Base-by-base conservation (phyloP, 495 filamentous ascomycete species). In the Entonaema liquescens region DNA sequence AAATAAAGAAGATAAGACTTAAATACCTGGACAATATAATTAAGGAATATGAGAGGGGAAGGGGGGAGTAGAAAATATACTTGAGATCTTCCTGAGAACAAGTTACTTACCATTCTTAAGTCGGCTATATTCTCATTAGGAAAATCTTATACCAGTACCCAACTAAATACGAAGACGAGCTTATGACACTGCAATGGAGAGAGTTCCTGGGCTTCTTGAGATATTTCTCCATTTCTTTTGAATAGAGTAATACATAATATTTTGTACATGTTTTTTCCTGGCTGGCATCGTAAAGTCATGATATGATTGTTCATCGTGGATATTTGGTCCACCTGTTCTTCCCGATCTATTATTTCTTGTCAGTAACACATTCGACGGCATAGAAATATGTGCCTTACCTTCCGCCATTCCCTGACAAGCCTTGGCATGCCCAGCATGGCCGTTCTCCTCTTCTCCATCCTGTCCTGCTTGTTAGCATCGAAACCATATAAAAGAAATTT, bases 361-460 rank as follows among this genome's bases (percentile, higher is more conserved):
- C 15, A 76, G 67, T 25, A 58, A 60, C 65, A 38, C 44, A 40
- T 38, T 33, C 25, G 15, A 59, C 17, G 6, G 44, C n/a, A 59
- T 40, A 44, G 11, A 5, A 53, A 47, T 57, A 13, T 21, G 58
- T 59, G 40, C 83, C 87, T 78, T 79, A 95, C 93, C 90, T 93
- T 89, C 83, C 97, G 95, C 96, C 95, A 99, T 80, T 90, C 83
- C 79, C 91, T 84, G 72, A 99, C 89, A 83, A 97, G 87, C 74
- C 89, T 85, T 68, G 94, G 93, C 95, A 99, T 99, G 63, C 88
- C 89, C 83, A 92, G 77, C 94, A 99, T 98, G 58, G 95, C 95
- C 80, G 92, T 85, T 85, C 89, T 91, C 78, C 94, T 88, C 83
- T 90, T 89, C 79, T 97, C 94, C 83, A 98, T 86, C 79, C 91